Conservation (phyloP, 2,329 filamentous ascomycete species). For the Ustilaginoidea virens region DNA sequence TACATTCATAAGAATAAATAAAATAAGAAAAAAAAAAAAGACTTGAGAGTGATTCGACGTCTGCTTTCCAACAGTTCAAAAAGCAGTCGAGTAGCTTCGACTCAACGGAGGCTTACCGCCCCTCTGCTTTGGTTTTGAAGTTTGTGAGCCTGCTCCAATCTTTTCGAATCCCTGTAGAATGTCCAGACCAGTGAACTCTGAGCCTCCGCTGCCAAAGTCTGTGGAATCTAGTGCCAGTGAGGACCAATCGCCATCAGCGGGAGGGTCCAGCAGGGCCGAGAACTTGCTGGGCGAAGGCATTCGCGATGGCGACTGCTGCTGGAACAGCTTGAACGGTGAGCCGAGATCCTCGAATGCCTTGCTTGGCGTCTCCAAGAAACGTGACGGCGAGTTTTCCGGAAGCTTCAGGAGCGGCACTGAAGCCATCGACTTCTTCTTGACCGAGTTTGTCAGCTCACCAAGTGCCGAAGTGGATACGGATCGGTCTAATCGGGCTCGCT, state of each 20-base stretch:
- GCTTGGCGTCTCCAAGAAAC: constrained; percentile 38
- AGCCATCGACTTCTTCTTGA: constrained; percentile 33
- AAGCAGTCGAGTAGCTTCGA: constrained; percentile 17
- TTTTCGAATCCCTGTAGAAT: constrained; percentile 63
- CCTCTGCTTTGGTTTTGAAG: constrained; percentile 12
- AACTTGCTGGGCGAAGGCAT: constrained; percentile 37
- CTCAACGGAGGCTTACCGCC: constrained; percentile 13
- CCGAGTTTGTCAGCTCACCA: constrained; percentile 40
- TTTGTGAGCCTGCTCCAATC: constrained; percentile 39
- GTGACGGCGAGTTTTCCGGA: constrained; percentile 22
- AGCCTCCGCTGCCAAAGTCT: constrained; percentile 31
- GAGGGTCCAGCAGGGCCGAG: constrained; percentile 16
- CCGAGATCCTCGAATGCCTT: constrained; percentile 39
- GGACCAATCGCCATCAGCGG: constrained; percentile 23
- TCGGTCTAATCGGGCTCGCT: constrained; percentile 46
- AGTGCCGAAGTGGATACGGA: constrained; percentile 47
- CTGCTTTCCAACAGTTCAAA: no score
- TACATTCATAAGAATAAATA: constrained; percentile 9
- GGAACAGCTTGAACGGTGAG: constrained; percentile 38
- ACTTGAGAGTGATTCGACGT: no score
- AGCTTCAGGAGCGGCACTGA: constrained; percentile 36
- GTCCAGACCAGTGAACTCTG: constrained; percentile 47
- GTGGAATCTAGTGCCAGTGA: constrained; percentile 17
- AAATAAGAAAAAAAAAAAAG: no score
- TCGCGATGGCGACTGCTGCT: constrained; percentile 17